Evolutionary conservation across 108 stramenopile genomes (phyloP), one percentile per base, ranked within the genome.

Genomic region (Nannochloropsis granulata): DNA sequence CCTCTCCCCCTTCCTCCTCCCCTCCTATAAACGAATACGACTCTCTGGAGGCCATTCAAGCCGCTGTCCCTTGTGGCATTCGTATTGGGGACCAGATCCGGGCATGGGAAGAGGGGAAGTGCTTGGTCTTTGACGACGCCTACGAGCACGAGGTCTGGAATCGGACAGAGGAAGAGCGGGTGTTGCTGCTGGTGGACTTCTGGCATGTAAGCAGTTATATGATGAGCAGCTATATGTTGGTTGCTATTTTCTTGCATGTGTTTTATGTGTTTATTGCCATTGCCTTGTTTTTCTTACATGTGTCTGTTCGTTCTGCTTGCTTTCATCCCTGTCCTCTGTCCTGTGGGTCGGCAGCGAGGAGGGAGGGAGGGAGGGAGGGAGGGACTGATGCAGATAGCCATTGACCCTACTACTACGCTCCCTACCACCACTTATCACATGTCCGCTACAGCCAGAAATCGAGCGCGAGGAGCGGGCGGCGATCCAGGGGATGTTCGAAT

Each of bases 61-160:
- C 23, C 71, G 45, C 78, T 21, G 79, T 24, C 13, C 82, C 83
- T 21, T 95, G 93, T 87, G 98, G 97, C 21, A 96, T 99, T 24
- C 88, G 94, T 21, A 95, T 99, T 7, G 98, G 93, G n/a, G 91
- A 88, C 45, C 86, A 94, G 82, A 85, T 83, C 13, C 89, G 93
- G 25, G 83, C 89, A 16, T 99, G 97, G 96, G 81, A 84, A 19
- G 92, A 92, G 78, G 95, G 94, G 13, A 88, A 93, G 71, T 94
- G 95, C 0, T 13, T 99, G 43, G 92, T 98, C 0, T 93, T 99
- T 44, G 98, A 99, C 84, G 98, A 99, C 91, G 89, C 93, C 79
- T 99, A 93, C 85, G 94, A 97, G 84, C 98, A 99, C 84, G 93
- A 97, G 90, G 97, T 96, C 12, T 98, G 97, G 97, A 99, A 99